Percentiles rank a stretch among this genome's conserved stretches.
These are phyloP conservation scores for Botrytis elliptica DNA, from an alignment of 2,329 filamentous ascomycete genomes.

Conservation along the genomic window DNA sequence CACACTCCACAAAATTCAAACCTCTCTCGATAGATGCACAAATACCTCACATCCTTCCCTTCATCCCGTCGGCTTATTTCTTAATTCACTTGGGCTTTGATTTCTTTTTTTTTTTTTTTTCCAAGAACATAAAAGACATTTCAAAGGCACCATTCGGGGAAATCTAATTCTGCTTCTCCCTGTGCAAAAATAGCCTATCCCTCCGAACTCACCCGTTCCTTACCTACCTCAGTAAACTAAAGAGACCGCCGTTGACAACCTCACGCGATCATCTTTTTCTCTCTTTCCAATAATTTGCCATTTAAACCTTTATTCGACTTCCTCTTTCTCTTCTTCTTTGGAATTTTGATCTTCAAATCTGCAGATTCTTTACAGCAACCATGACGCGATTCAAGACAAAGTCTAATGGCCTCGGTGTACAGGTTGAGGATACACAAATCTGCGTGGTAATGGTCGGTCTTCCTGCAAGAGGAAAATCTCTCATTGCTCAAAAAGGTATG, in stretches of 20 bases:
- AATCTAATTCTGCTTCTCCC: not conserved
- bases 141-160: not conserved
- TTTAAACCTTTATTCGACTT: not conserved
- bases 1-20: not conserved
- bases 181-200: not conserved
- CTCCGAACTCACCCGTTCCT: conserved; percentile 16
- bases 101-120: not conserved
- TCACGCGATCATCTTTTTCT: conserved; percentile 16
- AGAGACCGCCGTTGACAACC: conserved; percentile 11
- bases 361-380: conserved; percentile 27
- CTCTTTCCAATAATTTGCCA: not conserved
- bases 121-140: not conserved
- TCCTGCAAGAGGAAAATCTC: conserved; percentile 91
- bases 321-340: not conserved
- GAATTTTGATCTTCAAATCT: conserved; percentile 1
- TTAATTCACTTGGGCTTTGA: not conserved
- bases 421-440: conserved; percentile 94
- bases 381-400: conserved; percentile 33
- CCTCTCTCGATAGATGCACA: not conserved
- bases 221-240: conserved; percentile 6
- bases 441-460: conserved; percentile 99
- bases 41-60: not conserved
- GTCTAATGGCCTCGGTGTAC: conserved; percentile 67
- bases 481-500: conserved; percentile 95
- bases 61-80: not conserved